phyloP scores from a whole-genome alignment of 2,329 filamentous ascomycete species.

The Myriosclerotinia duriaeana region DNA sequence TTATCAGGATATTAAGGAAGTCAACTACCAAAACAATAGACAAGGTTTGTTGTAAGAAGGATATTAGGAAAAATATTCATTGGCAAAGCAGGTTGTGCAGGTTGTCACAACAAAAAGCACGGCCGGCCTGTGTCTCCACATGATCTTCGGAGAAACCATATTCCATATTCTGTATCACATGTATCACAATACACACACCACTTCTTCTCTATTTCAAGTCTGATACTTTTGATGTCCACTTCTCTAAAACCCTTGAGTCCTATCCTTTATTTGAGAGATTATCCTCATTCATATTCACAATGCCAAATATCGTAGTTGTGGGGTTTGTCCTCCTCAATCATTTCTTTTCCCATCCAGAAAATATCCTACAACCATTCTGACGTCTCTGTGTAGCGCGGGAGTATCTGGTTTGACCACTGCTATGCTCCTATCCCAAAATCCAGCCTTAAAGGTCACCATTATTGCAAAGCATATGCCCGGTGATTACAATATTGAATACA shows the following conservation, averaged over 20 bases:
- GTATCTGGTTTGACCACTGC: slow-evolving; percentile 67
- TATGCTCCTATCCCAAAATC: slow-evolving; percentile 57
- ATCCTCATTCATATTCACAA: slow-evolving; percentile 14
- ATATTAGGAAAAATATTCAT: background rate
- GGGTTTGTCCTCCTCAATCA: slow-evolving; percentile 36
- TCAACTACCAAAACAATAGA: background rate
- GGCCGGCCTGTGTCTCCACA: background rate
- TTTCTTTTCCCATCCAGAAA: slow-evolving; percentile 23
- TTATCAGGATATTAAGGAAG: background rate
- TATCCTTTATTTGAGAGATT: background rate
- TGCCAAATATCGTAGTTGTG: slow-evolving; percentile 44
- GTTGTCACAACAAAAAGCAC: background rate
- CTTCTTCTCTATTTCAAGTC: background rate
- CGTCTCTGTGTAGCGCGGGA: slow-evolving; percentile 52
- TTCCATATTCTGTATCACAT: too few species aligned
- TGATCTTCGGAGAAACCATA: background rate
- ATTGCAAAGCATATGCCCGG: slow-evolving; percentile 89
- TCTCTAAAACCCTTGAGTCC: background rate
- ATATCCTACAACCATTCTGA: slow-evolving; percentile 3
- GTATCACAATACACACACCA: background rate
- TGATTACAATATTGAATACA: slow-evolving; percentile 88
- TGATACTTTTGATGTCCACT: background rate
- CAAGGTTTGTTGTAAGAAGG: background rate
- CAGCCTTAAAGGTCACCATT: slow-evolving; percentile 62
- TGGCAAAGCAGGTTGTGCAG: too few species aligned